Conservation (phyloP, 371 early-diverging fungal species). For the Basidiobolus meristosporus region DNA sequence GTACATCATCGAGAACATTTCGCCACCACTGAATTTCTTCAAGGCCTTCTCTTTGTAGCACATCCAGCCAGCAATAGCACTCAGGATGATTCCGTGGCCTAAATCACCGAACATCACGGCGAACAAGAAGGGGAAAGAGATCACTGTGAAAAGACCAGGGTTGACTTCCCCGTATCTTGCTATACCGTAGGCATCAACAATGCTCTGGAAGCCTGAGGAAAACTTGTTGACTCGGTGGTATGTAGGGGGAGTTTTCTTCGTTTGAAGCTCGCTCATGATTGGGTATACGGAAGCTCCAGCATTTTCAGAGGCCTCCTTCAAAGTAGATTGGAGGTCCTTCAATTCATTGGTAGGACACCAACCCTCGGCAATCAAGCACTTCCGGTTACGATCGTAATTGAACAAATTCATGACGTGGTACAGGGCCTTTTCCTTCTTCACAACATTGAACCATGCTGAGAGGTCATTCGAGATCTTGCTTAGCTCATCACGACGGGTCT, state of each 20-base stretch:
- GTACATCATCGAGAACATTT: constrained; percentile 84
- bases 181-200: constrained; percentile 97
- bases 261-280: no score
- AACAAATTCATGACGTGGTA: constrained; percentile 90
- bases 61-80: constrained; percentile 56
- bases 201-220: constrained; percentile 89
- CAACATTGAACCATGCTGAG: constrained; percentile 69
- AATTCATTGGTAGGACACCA: constrained; percentile 87
- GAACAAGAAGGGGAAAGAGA: constrained; percentile 98
- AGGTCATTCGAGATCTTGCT: constrained; percentile 61
- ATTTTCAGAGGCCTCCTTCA: constrained; percentile 19
- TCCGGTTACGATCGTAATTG: constrained; percentile 78
- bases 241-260: no score
- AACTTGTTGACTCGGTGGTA: constrained; percentile 87
- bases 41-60: constrained; percentile 64
- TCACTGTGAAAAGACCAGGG: constrained; percentile 93
- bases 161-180: constrained; percentile 99
- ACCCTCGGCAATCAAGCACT: constrained; percentile 92
- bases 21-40: constrained; percentile 42
- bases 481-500: constrained; percentile 67
- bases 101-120: constrained; percentile 99
- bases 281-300: no score
- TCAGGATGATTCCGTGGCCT: constrained; percentile 89
- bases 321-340: constrained; percentile 61
- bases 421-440: constrained; percentile 94